Conservation (phyloP, 1,284 basidiomycete species). For the Chondrostereum purpureum region DNA sequence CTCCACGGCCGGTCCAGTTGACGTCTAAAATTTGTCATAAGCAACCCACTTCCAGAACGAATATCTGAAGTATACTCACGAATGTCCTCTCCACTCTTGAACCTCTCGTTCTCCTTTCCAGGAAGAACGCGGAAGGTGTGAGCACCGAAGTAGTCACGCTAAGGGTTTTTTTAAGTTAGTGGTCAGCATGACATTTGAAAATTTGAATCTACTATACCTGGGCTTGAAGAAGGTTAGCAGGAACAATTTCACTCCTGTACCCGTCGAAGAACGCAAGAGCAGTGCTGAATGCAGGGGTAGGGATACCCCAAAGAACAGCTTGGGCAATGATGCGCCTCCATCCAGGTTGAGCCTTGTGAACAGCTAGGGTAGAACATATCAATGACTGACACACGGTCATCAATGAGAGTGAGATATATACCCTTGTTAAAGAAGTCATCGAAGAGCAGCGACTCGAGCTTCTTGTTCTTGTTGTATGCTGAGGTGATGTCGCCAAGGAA, state of each 20-base stretch:
- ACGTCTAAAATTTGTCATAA: constrained; percentile 45
- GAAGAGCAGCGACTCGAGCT: constrained; percentile 92
- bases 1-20: constrained; percentile 93
- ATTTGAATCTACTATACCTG: constrained; percentile 47
- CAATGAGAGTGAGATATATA: constrained; percentile 19
- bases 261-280: constrained; percentile 99
- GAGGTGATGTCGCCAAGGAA: constrained; percentile 92
- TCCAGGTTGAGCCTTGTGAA: constrained; percentile 93
- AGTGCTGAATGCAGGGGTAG: constrained; percentile 93
- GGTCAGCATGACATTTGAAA: neutral
- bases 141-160: constrained; percentile 91
- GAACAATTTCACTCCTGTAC: constrained; percentile 86
- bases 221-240: constrained; percentile 92
- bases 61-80: constrained; percentile 59
- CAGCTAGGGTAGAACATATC: constrained; percentile 39
- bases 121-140: constrained; percentile 92
- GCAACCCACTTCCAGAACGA: constrained; percentile 7
- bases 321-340: constrained; percentile 98
- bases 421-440: constrained; percentile 98
- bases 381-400: neutral
- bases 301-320: constrained; percentile 96
- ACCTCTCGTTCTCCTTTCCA: constrained; percentile 80
- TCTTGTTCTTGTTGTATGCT: constrained; percentile 83
- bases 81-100: constrained; percentile 81
- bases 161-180: constrained; percentile 33